phyloP scores from a whole-genome alignment of 1,139 yeast genomes.

The Kluyveromyces marxianus region DNA sequence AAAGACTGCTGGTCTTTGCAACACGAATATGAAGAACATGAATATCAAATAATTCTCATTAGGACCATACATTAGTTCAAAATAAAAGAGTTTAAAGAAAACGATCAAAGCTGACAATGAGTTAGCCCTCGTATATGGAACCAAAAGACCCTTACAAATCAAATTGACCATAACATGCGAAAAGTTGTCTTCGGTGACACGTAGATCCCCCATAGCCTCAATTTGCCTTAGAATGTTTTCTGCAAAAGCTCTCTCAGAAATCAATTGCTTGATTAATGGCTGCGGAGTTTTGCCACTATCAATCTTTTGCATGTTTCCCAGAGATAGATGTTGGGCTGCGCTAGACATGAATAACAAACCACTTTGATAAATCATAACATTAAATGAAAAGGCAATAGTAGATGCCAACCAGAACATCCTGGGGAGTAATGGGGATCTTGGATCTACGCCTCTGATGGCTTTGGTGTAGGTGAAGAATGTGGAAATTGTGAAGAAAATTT shows the following conservation, averaged over 20 bases:
- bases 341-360: conserved; percentile 39
- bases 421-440: conserved; percentile 46
- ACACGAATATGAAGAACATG: conserved; percentile 47
- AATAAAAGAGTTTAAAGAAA: conserved; percentile 42
- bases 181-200: conserved; percentile 42
- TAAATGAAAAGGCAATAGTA: conserved; percentile 34
- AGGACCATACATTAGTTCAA: conserved; percentile 14
- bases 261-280: conserved; percentile 7
- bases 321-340: conserved; percentile 26
- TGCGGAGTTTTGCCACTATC: conserved; percentile 6
- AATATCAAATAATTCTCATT: conserved; percentile 35
- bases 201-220: conserved; percentile 40
- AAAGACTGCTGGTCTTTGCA: conserved; percentile 47
- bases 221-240: conserved; percentile 36
- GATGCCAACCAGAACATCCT: conserved; percentile 63
- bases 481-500: conserved; percentile 30
- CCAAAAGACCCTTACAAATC: conserved; percentile 55
- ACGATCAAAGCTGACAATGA: conserved; percentile 47
- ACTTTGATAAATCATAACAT: conserved; percentile 47
- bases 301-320: conserved; percentile 21
- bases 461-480: conserved; percentile 47
- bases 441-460: conserved; percentile 55
- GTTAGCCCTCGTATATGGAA: conserved; percentile 52
- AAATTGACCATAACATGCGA: conserved; percentile 48
- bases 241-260: conserved; percentile 32